Evolutionary conservation across 208 protist genomes (phyloP), one percentile per base, ranked within the genome.

Genomic region (Herpetomonas samuelpessoai): DNA sequence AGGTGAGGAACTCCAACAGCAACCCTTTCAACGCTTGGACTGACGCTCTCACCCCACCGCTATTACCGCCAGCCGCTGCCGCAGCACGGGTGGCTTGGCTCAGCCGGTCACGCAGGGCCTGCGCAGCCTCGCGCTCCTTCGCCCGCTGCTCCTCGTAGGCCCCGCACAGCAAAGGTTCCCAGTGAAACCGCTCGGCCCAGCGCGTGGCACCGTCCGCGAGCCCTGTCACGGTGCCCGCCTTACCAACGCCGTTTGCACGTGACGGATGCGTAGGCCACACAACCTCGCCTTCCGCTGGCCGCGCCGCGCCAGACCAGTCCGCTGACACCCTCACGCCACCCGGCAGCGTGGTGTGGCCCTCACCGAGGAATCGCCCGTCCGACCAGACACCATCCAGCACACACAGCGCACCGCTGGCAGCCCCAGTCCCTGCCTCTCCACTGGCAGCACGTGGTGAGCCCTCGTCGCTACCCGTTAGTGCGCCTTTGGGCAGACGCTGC

Each of bases 121-220:
- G 39, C 46, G 60, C 74, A 1, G 62, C 41, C n/a, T 22, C 56
- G 21, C 56, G 56, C 51, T 66, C 67, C 22, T 53, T 48, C 22
- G 18, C 28, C 12, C 58, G 47, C 30, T 49, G 55, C 19, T 70
- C 71, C 2, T 71, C 75, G 61, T 24, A 53, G 22, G 63, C 31
- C 21, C 62, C 67, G 60, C 66, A 70, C 18, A 93, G 68, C 18
- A 93, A 63, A 22, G 83, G 57, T 60, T 93, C 86, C 86, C 86
- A 93, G 58, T 89, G 83, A 53, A 91, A 91, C 62, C 76, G 84
- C 57, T 88, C 76, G 22, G 64, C 63, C 86, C 79, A 90, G 47
- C 64, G 68, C 29, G 74, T 65, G 44, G 35, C 73, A 16, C 49
- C 66, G 18, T 69, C 14, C 27, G 52, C 46, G 56, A 29, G 25